Evolutionary conservation across 495 filamentous ascomycete species (phyloP), one percentile per base, ranked within the genome.

Genomic region (Xylaria acuta): DNA sequence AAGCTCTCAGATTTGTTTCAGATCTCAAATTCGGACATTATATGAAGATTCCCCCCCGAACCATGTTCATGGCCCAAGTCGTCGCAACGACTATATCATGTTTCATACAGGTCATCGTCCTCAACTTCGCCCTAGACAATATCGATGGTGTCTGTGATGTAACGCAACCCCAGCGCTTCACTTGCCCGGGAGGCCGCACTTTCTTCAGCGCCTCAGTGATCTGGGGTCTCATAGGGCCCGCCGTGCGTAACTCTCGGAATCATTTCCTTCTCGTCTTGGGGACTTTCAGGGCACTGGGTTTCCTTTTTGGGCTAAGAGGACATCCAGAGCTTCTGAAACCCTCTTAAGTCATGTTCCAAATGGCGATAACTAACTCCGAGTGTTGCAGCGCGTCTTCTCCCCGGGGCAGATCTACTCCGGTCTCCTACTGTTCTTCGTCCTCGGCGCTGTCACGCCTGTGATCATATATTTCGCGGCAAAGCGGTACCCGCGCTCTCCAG

Each of bases 341-440:
- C n/a, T n/a, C n/a, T n/a, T n/a, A n/a, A n/a, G n/a, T n/a, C n/a
- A n/a, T n/a, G n/a, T n/a, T n/a, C n/a, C n/a, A n/a, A n/a, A n/a
- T n/a, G n/a, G n/a, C n/a, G n/a, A n/a, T n/a, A n/a, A n/a, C n/a
- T n/a, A n/a, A n/a, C n/a, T n/a, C n/a, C n/a, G n/a, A n/a, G n/a
- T n/a, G n/a, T n/a, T n/a, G n/a, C n/a, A n/a, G n/a, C 88, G 89
- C 62, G 88, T 91, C 70, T 93, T 92, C 79, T 89, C 89, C n/a
- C 87, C 89, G 0, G 90, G 90, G 5, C 86, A 90, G 68, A 89
- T 91, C 63, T 93, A 93, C 79, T 86, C 88, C 0, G 84, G 85
- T 8, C 83, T 93, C 25, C 85, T 92, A 8, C 82, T 86, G 79
- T 92, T 91, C 82, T 92, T 92, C 80, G 76, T 85, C 68, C 73